Conservation (phyloP, 2,329 filamentous ascomycete species). For the Colletotrichum filicis region DNA sequence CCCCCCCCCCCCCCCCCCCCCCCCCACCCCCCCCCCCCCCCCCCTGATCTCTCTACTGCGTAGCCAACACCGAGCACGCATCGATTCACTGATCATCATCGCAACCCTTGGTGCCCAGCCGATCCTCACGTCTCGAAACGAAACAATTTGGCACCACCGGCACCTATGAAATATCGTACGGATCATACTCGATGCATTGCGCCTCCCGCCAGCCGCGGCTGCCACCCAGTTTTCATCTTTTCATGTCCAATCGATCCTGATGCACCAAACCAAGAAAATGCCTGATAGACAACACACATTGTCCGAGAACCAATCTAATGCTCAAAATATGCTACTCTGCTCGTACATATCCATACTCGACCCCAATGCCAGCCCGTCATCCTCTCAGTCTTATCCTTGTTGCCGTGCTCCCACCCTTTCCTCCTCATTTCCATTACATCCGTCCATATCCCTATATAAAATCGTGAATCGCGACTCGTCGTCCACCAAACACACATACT, state of each 20-base stretch:
- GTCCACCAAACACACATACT: background rate
- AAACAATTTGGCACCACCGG: slow-evolving; percentile 11
- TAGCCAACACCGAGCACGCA: slow-evolving; percentile 13
- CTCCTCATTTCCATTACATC: slow-evolving; percentile 25
- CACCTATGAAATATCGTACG: background rate
- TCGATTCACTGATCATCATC: slow-evolving; percentile 8
- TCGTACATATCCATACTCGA: slow-evolving; percentile 34
- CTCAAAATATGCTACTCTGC: slow-evolving; percentile 31
- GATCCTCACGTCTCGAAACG: slow-evolving; percentile 26
- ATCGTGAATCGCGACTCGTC: slow-evolving; percentile 16
- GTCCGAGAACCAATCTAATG: slow-evolving; percentile 32
- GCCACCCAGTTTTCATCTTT: background rate
- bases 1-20: too few species aligned
- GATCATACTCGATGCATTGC: background rate
- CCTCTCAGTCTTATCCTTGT: slow-evolving; percentile 1
- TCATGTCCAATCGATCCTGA: slow-evolving; percentile 8
- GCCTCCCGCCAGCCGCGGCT: slow-evolving; percentile 5
- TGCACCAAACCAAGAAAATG: background rate
- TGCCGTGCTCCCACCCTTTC: slow-evolving; percentile 7
- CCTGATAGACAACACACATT: background rate
- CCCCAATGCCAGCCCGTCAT: slow-evolving; percentile 9
- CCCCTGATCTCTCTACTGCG: slow-evolving; percentile 8
- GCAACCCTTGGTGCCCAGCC: slow-evolving; percentile 22
- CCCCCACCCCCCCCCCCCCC: too few species aligned
- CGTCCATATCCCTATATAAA: slow-evolving; percentile 31